Evolutionary conservation across 2,329 filamentous ascomycete genomes (phyloP).

Genomic region (Metarhizium rileyi): DNA sequence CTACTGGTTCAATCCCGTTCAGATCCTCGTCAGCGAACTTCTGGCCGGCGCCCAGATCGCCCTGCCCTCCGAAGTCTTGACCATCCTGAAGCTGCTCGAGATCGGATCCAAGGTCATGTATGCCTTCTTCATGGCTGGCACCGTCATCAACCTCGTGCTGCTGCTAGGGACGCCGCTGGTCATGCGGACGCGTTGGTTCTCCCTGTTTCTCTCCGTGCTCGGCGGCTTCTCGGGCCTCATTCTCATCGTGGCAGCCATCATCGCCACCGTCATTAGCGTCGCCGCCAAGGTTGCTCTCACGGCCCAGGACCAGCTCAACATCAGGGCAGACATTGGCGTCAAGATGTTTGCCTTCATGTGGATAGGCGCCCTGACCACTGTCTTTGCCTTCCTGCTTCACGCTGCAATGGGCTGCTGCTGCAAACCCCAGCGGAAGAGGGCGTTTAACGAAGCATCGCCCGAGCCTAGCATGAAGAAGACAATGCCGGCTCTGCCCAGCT

Average conservation of each 20-base stretch:
- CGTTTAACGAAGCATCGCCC: slow-evolving; percentile 2
- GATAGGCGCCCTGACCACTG: slow-evolving; percentile 58
- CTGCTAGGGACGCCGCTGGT: slow-evolving; percentile 55
- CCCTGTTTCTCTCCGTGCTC: slow-evolving; percentile 59
- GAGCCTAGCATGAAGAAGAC: slow-evolving; percentile 11
- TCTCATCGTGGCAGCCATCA: slow-evolving; percentile 57
- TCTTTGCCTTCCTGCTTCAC: slow-evolving; percentile 65
- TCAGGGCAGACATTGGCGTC: slow-evolving; percentile 56
- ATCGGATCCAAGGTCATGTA: slow-evolving; percentile 82
- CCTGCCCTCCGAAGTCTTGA: slow-evolving; percentile 62
- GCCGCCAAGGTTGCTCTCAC: slow-evolving; percentile 72
- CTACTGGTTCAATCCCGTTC: slow-evolving; percentile 88
- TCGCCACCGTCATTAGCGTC: slow-evolving; percentile 76
- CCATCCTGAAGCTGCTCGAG: slow-evolving; percentile 64
- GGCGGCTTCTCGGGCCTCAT: slow-evolving; percentile 58
- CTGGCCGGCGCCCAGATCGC: slow-evolving; percentile 75
- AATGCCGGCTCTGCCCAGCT: slow-evolving; percentile 15
- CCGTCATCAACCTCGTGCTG: slow-evolving; percentile 61
- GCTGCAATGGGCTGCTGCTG: slow-evolving; percentile 72
- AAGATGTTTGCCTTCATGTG: slow-evolving; percentile 87
- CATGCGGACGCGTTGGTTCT: slow-evolving; percentile 46
- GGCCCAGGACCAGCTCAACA: slow-evolving; percentile 64
- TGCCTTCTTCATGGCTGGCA: slow-evolving; percentile 67
- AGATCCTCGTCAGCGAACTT: slow-evolving; percentile 70
- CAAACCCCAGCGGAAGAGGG: slow-evolving; percentile 17